A percentile compares a stretch with the other conserved stretches of the same genome.
phyloP scores from a whole-genome alignment of 2,329 filamentous ascomycete genomes.

The Hirsutella minnesotensis region DNA sequence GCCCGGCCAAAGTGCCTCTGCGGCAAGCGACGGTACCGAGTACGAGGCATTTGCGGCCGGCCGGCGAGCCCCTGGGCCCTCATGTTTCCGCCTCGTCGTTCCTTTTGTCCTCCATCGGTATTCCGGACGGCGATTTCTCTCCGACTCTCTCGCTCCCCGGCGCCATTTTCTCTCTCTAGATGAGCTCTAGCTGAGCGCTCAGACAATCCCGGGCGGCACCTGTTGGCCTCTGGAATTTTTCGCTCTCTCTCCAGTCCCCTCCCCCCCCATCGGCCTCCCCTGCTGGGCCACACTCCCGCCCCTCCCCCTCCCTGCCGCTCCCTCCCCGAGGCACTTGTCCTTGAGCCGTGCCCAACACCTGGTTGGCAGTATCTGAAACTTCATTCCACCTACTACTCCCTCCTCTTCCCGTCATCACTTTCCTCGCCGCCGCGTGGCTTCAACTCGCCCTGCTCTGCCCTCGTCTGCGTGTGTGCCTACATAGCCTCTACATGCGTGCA shows the following conservation, averaged over 20 bases:
- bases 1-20: neutral
- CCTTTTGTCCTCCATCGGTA: no score
- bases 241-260: neutral
- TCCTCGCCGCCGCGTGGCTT: constrained; percentile 3
- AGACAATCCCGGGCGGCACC: neutral
- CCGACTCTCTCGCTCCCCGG: neutral
- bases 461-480: neutral
- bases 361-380: constrained; percentile 2
- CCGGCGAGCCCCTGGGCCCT: no score
- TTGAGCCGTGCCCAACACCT: neutral
- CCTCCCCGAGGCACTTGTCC: neutral
- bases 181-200: no score
- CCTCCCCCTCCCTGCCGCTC: constrained; percentile 1
- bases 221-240: constrained; percentile 3
- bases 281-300: neutral
- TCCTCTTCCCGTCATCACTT: constrained; percentile 2
- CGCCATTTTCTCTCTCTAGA: neutral
- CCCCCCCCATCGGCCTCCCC: neutral
- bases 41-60: no score
- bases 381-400: constrained; percentile 2
- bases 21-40: neutral
- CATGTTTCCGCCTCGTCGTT: no score
- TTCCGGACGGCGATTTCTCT: no score
- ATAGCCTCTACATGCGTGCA: constrained; percentile 1
- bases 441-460: constrained; percentile 1